phyloP scores from a whole-genome alignment of 495 filamentous ascomycete genomes.

The Usnea hakonensis region DNA sequence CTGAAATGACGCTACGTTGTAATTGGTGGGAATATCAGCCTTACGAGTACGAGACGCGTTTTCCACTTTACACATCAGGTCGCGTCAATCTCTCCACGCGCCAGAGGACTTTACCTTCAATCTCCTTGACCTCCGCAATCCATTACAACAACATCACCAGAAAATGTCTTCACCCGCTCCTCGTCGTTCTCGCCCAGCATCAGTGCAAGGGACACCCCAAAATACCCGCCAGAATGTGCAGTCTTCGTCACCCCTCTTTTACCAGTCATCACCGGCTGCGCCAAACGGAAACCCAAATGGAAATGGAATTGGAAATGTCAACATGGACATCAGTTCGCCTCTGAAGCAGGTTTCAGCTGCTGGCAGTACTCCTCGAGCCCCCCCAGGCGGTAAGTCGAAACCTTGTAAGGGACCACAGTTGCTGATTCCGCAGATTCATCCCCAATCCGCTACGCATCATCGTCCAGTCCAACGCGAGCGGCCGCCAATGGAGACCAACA shows the following conservation, averaged over 20 bases:
- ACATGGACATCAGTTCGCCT: constrained; percentile 59
- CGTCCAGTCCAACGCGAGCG: constrained; percentile 66
- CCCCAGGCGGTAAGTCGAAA: constrained; percentile 12
- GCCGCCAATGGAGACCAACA: constrained; percentile 42
- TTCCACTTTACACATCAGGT: background rate
- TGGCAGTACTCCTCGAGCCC: constrained; percentile 65
- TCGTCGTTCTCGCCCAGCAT: constrained; percentile 37
- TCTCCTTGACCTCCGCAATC: background rate
- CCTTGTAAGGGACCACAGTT: constrained; percentile 1
- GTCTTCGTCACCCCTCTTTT: constrained; percentile 78
- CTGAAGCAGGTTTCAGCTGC: constrained; percentile 52
- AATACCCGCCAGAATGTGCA: constrained; percentile 29
- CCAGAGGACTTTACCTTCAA: background rate
- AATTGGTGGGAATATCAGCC: no score
- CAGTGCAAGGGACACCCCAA: constrained; percentile 30
- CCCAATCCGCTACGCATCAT: constrained; percentile 79
- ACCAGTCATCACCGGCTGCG: constrained; percentile 65
- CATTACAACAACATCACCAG: background rate
- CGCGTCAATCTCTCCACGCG: background rate
- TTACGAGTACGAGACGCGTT: background rate
- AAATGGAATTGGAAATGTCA: constrained; percentile 42
- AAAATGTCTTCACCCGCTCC: constrained; percentile 45
- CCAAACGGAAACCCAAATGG: constrained; percentile 38
- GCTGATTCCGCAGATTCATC: constrained; percentile 60
- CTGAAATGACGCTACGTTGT: no score